Evolutionary conservation across 2,329 filamentous ascomycete species (phyloP), one percentile per base, ranked within the genome.

Genomic region (Rhynchosporium secalis): DNA sequence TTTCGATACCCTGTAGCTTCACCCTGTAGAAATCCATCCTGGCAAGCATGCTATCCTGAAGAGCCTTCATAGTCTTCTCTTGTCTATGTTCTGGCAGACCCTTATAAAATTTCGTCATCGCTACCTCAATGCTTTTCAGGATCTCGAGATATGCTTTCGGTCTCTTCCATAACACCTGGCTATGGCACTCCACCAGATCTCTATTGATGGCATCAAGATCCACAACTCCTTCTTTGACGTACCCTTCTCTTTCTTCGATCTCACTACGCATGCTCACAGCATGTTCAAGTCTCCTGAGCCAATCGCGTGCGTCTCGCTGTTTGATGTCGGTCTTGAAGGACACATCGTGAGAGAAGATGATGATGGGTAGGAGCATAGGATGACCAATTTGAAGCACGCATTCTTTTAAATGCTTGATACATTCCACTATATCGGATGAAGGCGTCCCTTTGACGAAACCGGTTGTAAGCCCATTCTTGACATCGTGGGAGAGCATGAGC

Each of bases 121-220:
- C 79, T 57, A 72, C 72, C 61, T 79, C 76, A 70, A 86, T 79
- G 67, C 81, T 79, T 31, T 73, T 73, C 60, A 81, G 75, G 58
- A 86, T 81, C 60, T 82, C 81, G 69, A 80, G 75, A 68, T 86
- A 88, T 0, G 85, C 84, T 75, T 86, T 83, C 1, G 85, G 85
- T 45, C 85, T 78, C 74, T 86, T 86, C 84, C 84, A 87, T 65
- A 87, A 77, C 41, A 87, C 84, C 68, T 84, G 83, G 2, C 80
- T 80, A 71, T 87, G 84, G 68, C 85, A 88, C 75, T 88, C 85
- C 65, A 87, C 85, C 55, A 87, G 76, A 68, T 86, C 83, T 41
- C 83, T 78, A 70, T 84, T 87, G 72, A 88, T 79, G 61, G 81
- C 79, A 69, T 87, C 84, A 2, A 87, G 77, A 67, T 86, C 82